These are phyloP conservation scores for Coelastrella sp. DNA, from an alignment of 139 green algal species.

Conservation along the genomic window DNA sequence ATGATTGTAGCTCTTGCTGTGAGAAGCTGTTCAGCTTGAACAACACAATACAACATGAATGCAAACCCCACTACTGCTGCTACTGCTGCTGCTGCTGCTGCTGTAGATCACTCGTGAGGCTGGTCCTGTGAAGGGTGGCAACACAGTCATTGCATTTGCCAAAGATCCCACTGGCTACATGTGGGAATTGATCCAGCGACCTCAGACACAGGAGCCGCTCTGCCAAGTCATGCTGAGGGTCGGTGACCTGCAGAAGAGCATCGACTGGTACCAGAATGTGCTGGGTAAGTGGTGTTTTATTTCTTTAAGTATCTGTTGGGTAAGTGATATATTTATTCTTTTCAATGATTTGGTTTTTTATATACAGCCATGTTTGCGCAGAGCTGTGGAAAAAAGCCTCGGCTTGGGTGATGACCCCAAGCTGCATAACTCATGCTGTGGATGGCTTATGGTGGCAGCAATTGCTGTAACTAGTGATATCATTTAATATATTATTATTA, in stretches of 20 bases:
- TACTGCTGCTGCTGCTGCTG: slow-evolving; percentile 30
- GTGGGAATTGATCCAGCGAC: slow-evolving; percentile 87
- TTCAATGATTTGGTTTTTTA: background rate
- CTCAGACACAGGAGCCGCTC: slow-evolving; percentile 77
- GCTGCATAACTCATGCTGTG: too few species aligned
- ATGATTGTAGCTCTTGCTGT: too few species aligned
- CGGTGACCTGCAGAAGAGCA: slow-evolving; percentile 82
- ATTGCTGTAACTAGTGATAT: too few species aligned
- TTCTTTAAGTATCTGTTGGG: background rate
- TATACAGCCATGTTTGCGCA: too few species aligned
- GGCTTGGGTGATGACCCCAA: too few species aligned
- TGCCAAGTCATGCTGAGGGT: slow-evolving; percentile 93
- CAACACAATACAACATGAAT: background rate
- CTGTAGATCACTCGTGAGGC: slow-evolving; percentile 81
- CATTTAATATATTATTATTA: too few species aligned
- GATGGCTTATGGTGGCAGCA: too few species aligned
- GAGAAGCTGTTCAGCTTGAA: too few species aligned
- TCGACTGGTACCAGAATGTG: slow-evolving; percentile 88
- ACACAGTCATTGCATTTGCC: slow-evolving; percentile 91
- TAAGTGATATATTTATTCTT: too few species aligned
- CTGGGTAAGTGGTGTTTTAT: background rate
- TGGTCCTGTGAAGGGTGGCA: slow-evolving; percentile 93
- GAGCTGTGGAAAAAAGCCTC: too few species aligned
- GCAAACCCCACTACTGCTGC: background rate
- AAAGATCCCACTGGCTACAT: slow-evolving; percentile 92